Base-by-base conservation (phyloP, 441 rosid genomes). In the Flueggea neowawraea region DNA sequence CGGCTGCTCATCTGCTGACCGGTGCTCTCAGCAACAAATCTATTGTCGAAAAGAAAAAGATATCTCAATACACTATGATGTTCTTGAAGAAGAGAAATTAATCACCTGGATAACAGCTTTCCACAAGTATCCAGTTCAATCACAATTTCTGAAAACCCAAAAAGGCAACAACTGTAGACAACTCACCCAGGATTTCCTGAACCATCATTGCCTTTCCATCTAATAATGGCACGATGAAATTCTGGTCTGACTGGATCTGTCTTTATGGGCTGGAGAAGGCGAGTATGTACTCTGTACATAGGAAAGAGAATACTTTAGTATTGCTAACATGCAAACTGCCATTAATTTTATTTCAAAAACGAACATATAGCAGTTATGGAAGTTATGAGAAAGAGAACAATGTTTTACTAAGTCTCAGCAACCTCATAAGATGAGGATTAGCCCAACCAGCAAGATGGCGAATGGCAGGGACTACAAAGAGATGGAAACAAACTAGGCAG, bases 1-100 rank as follows among this genome's bases (percentile, higher is more conserved):
- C 93, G 82, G 77, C 98, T 88, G 75, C 97, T 91, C 80, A 74
- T 76, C 77, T 91, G 98, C 70, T 79, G 88, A 49, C 99, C 97
- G 50, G 97, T 91, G 83, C 98, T 91, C 79, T 84, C 95, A 57
- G 95, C 96, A 80, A 91, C 79, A 80, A 90, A 88, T 69, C 99
- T 95, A 82, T 79, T 70, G 67, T 52, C 66, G 52, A 28, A 11
- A 59, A 71, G 67, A 53, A 67, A 69, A 66, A 33, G 36, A 41
- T 8, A 31, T 16, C 43, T 41, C 51, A 61, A 36, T 3, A 17
- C 36, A 62, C 14, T 54, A 22, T 13, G 60, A 52, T 55, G 4
- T 57, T 57, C 31, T 58, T 39, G 32, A 54, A 44, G 43, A 7
- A 6, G 43, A 58, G 22, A 10, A 16, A 53, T 11, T 10, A 12